Evolutionary conservation across 2,329 filamentous ascomycete genomes (phyloP), one percentile per base, ranked within the genome.

Genomic region (Ustilaginoidea virens): DNA sequence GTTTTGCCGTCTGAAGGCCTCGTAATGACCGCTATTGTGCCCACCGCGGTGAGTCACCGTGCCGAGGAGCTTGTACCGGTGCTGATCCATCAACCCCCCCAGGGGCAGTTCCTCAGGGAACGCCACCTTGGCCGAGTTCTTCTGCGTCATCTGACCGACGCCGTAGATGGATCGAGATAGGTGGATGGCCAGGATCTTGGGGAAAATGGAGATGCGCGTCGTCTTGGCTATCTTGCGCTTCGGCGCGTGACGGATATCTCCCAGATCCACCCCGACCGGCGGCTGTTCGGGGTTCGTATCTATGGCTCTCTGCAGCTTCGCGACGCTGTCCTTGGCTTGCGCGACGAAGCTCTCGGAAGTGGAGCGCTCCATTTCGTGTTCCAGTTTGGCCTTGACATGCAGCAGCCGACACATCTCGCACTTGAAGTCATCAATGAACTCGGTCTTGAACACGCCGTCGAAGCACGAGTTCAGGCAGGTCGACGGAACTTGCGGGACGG

Each of bases 11-110:
- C 90, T 70, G 52, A 96, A 96, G 1, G 85, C 87, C 51, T 98
- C 90, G 56, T 98, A 98, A 48, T 98, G 90, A 1, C 90, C 90
- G 43, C 85, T 93, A 46, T 93, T 78, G 49, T 98, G 90, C 36
- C 81, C 92, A 21, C 90, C 90, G 45, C 92, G 92, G 49, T 98
- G 90, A 14, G 82, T 92, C 20, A 98, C 83, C 20, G 92, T 71
- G 9, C 79, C 83, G 1, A 92, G 66, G 5, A 98, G 63, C 43
- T 76, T 82, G 54, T 94, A 98, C 47, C 70, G 78, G 38, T 74
- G 79, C 44, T 79, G 74, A 32, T 79, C 69, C 24, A 90, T 55
- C 15, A 96, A 59, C 1, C 83, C 74, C 1, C 90, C 90, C 3
- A 98, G 60, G 0, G 80, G 72, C 3, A 98, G 55, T n/a, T 68